Evolutionary conservation across 2,329 filamentous ascomycete genomes (phyloP).

Genomic region (Aspergillus sp.): DNA sequence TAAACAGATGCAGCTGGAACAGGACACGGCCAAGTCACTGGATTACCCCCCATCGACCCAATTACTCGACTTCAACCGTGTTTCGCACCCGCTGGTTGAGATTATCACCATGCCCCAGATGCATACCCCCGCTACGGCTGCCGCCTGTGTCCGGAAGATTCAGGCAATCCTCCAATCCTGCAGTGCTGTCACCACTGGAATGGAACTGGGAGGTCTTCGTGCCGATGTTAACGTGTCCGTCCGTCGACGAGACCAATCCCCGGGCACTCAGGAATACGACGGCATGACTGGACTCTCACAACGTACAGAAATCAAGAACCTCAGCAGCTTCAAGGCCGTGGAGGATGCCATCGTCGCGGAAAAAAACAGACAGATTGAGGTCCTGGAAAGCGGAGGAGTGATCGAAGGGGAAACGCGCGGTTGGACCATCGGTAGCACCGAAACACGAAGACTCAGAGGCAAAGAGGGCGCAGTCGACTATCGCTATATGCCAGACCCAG

Average conservation of each 20-base stretch:
- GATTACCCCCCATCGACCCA: conserved; percentile 64
- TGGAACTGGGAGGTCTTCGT: conserved; percentile 84
- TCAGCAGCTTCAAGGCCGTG: conserved; percentile 89
- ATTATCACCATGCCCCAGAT: conserved; percentile 90
- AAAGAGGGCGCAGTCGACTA: conserved; percentile 98
- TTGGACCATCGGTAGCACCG: conserved; percentile 76
- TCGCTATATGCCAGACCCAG: conserved; percentile 95
- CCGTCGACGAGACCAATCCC: conserved; percentile 47
- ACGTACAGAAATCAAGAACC: conserved; percentile 93
- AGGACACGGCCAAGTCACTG: conserved; percentile 92
- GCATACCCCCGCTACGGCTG: conserved; percentile 77
- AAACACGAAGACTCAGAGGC: conserved; percentile 72
- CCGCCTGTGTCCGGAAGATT: conserved; percentile 80
- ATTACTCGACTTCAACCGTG: conserved; percentile 88
- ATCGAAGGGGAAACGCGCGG: conserved; percentile 84
- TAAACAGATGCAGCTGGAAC: conserved; percentile 92
- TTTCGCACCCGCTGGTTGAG: conserved; percentile 83
- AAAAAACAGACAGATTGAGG: conserved; percentile 73
- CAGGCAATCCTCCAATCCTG: conserved; percentile 71
- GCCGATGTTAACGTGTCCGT: conserved; percentile 96
- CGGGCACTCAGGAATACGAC: conserved; percentile 42
- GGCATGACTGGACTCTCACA: conserved; percentile 63
- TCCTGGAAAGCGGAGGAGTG: conserved; percentile 65
- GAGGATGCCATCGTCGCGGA: conserved; percentile 92
- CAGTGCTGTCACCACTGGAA: conserved; percentile 78